phyloP scores from a whole-genome alignment of 1,284 basidiomycete genomes.

The Sporisorium sorghi region DNA sequence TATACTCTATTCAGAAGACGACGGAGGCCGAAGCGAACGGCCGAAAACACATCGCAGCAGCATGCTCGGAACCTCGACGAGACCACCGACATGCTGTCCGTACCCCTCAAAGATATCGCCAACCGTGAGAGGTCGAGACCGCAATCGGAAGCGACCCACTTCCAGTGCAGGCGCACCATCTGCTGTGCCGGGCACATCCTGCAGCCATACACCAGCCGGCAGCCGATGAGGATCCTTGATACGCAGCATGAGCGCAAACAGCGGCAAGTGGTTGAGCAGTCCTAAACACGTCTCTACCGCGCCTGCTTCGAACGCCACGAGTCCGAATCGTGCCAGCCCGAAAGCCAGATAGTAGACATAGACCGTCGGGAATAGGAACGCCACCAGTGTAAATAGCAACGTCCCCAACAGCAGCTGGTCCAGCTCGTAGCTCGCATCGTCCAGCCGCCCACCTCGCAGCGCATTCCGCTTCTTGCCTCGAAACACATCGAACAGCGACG shows the following conservation, averaged over 20 bases:
- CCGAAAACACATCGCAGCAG: slow-evolving; percentile 35
- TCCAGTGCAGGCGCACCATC: slow-evolving; percentile 6
- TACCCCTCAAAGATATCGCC: slow-evolving; percentile 55
- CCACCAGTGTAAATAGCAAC: slow-evolving; percentile 89
- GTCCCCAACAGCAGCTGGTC: slow-evolving; percentile 95
- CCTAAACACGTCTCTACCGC: slow-evolving; percentile 65
- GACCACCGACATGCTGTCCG: slow-evolving; percentile 37
- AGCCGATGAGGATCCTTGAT: slow-evolving; percentile 84
- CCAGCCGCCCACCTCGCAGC: slow-evolving; percentile 81
- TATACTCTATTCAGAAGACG: neutral
- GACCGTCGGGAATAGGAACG: slow-evolving; percentile 91
- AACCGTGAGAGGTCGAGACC: slow-evolving; percentile 31
- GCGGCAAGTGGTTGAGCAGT: slow-evolving; percentile 87
- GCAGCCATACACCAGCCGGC: slow-evolving; percentile 71
- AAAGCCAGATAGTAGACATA: slow-evolving; percentile 86
- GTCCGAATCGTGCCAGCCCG: slow-evolving; percentile 74
- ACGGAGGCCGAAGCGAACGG: slow-evolving; percentile 21
- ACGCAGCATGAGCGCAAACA: slow-evolving; percentile 88
- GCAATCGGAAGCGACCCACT: slow-evolving; percentile 21
- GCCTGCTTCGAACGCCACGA: slow-evolving; percentile 29
- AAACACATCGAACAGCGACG: slow-evolving; percentile 91
- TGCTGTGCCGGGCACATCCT: slow-evolving; percentile 1
- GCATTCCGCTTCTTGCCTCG: slow-evolving; percentile 75
- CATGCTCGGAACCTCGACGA: slow-evolving; percentile 42
- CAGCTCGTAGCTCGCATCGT: slow-evolving; percentile 89